Evolutionary conservation across 257 asterid species (phyloP).

Genomic region (Capsicum pubescens): DNA sequence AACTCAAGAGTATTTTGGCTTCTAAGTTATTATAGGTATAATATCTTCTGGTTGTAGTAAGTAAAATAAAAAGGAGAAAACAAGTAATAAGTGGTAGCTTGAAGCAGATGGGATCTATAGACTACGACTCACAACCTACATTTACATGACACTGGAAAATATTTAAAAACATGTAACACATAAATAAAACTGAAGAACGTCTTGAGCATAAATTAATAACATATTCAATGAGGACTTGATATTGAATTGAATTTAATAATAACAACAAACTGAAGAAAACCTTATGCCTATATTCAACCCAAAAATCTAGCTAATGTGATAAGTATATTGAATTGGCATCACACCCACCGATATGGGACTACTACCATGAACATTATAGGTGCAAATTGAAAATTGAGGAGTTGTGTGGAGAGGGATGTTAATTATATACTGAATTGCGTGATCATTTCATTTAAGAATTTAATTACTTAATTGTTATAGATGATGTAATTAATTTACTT

Average conservation of each 20-base stretch:
- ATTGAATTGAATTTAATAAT: background rate
- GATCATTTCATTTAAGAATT: background rate
- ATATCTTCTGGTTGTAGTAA: background rate
- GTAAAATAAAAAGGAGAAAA: background rate
- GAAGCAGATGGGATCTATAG: background rate
- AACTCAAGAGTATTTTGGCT: background rate
- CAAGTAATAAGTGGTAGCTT: background rate
- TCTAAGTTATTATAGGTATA: background rate
- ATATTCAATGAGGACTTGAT: background rate
- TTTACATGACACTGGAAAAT: background rate
- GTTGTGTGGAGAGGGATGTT: no score
- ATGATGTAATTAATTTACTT: background rate
- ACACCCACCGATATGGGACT: background rate
- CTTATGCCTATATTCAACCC: background rate
- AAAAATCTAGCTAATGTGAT: background rate
- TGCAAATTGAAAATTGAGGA: background rate
- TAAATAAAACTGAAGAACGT: background rate
- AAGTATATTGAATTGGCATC: background rate
- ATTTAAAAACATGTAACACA: background rate
- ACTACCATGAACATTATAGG: background rate
- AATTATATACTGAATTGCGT: no score
- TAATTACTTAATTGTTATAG: background rate
- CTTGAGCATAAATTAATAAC: background rate
- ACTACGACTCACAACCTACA: constrained; percentile 12
- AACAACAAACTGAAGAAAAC: background rate